phyloP scores from a whole-genome alignment of 495 filamentous ascomycete genomes.

The Trichoderma virens region DNA sequence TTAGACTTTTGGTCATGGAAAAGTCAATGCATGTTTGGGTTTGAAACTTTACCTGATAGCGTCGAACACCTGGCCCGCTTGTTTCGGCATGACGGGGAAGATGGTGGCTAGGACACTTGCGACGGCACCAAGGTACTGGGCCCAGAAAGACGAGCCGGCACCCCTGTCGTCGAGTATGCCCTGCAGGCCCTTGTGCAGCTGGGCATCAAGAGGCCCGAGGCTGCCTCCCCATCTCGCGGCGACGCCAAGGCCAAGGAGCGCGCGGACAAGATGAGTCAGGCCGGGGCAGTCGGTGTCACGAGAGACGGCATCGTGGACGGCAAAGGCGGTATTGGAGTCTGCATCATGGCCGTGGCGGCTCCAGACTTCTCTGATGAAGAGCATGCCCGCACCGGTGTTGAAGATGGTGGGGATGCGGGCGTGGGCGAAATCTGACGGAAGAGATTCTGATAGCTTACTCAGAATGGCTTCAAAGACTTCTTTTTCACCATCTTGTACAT shows the following conservation, averaged over 20 bases:
- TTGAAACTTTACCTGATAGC: conserved; percentile 23
- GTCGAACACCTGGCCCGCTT: conserved; percentile 15
- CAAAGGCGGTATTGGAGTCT: conserved; percentile 54
- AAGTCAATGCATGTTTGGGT: background rate
- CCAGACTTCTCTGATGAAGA: conserved; percentile 41
- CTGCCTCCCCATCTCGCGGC: conserved; percentile 70
- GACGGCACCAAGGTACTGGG: conserved; percentile 35
- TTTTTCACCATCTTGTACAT: conserved; percentile 29
- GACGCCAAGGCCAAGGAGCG: conserved; percentile 62
- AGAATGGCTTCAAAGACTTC: conserved; percentile 40
- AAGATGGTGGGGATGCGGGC: background rate
- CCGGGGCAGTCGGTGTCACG: conserved; percentile 64
- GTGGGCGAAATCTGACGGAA: conserved; percentile 29
- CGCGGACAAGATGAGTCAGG: conserved; percentile 61
- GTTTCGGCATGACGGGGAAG: conserved; percentile 27
- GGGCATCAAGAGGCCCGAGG: conserved; percentile 43
- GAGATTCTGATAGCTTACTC: conserved; percentile 43
- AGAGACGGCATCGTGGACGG: conserved; percentile 63
- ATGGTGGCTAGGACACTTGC: conserved; percentile 26
- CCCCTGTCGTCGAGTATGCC: conserved; percentile 23
- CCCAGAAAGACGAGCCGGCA: conserved; percentile 34
- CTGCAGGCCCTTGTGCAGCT: conserved; percentile 31
- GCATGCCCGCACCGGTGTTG: conserved; percentile 27
- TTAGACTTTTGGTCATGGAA: background rate
- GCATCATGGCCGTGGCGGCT: conserved; percentile 31